Percentiles rank a stretch among this genome's conserved stretches.
phyloP scores from a whole-genome alignment of 2,329 filamentous ascomycete genomes.

The Corinectria fuckeliana region DNA sequence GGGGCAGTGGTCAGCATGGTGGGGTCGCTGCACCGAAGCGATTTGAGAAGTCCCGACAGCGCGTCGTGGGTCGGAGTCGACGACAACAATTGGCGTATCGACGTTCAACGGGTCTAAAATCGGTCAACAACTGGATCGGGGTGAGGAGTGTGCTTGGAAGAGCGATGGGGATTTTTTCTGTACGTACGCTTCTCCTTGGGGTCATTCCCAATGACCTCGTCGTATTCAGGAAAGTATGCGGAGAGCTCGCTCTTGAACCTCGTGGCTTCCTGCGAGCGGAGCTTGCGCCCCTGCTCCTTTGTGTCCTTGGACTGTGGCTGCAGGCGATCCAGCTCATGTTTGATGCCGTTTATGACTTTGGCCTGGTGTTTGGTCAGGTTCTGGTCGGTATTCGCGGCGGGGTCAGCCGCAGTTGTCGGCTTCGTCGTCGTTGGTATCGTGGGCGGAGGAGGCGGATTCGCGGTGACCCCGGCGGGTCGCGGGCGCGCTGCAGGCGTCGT shows the following conservation, averaged over 20 bases:
- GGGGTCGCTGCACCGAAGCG: constrained; percentile 39
- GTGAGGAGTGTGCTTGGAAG: not conserved
- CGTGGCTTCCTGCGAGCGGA: constrained; percentile 85
- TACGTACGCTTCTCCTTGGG: constrained; percentile 77
- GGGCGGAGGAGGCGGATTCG: constrained; percentile 23
- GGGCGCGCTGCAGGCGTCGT: constrained; percentile 29
- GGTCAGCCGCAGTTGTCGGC: constrained; percentile 20
- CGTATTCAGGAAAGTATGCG: constrained; percentile 91
- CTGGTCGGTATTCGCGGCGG: constrained; percentile 35
- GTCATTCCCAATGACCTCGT: constrained; percentile 89
- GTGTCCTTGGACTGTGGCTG: constrained; percentile 56
- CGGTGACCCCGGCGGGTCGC: constrained; percentile 29
- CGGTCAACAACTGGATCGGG: constrained; percentile 19
- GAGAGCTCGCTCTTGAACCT: constrained; percentile 91
- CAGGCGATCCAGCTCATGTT: constrained; percentile 64
- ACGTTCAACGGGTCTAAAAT: constrained; percentile 71
- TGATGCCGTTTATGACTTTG: constrained; percentile 67
- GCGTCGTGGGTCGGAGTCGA: constrained; percentile 58
- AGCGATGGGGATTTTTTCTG: constrained; percentile 30
- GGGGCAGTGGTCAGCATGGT: constrained; percentile 42
- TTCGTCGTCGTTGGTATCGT: constrained; percentile 12
- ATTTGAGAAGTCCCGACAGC: constrained; percentile 34
- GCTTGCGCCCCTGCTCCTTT: constrained; percentile 72
- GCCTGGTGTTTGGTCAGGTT: constrained; percentile 58
- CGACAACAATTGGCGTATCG: constrained; percentile 75